A percentile compares a stretch with the other conserved stretches of the same genome.
These are phyloP conservation scores for cucumber (Cucumis sativus) DNA, from an alignment of 306 rosid species.

Conservation along the genomic window Cucumber_9930_V3 NC_026658.2:23076001-23076500, in stretches of 20 bases:
- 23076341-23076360: too few relatives aligned
- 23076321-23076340: too few relatives aligned
- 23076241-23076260: neutral
- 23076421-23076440: too few relatives aligned
- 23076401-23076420: too few relatives aligned
- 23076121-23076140: constrained; percentile 19
- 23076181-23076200: constrained; percentile 11
- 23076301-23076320: too few relatives aligned
- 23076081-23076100: constrained; percentile 21
- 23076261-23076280: neutral
- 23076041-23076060: constrained; percentile 19
- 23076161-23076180: constrained; percentile 17
- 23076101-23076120: constrained; percentile 17
- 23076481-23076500: too few relatives aligned
- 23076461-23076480: too few relatives aligned
- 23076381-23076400: too few relatives aligned
- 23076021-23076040: constrained; percentile 3
- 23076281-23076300: too few relatives aligned
- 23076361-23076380: too few relatives aligned
- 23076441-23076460: too few relatives aligned
- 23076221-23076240: neutral
- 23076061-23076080: constrained; percentile 19
- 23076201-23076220: neutral
- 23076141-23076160: neutral
- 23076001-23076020: neutral